Evolutionary conservation across 2,329 filamentous ascomycete species (phyloP).

Genomic region (Geoglossum cookeanum): DNA sequence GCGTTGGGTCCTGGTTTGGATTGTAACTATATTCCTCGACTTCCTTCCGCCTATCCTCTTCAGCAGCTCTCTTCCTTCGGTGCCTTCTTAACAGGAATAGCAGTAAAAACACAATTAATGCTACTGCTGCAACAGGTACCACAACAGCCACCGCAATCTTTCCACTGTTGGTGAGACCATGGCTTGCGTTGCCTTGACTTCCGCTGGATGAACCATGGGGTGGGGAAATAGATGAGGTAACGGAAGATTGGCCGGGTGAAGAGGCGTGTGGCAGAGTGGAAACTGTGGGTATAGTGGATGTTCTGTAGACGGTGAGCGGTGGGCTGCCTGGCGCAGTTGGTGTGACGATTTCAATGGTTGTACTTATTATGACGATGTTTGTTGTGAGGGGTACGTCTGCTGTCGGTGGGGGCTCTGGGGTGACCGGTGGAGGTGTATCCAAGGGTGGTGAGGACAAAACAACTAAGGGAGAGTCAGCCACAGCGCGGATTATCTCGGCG

Average conservation of each 20-base stretch:
- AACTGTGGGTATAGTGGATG: background rate
- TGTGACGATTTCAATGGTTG: background rate
- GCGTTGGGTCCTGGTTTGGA: constrained; percentile 81
- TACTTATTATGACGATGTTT: background rate
- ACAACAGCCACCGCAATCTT: constrained; percentile 87
- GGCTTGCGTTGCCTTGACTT: constrained; percentile 7
- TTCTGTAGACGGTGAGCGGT: background rate
- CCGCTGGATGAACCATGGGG: background rate
- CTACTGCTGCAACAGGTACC: constrained; percentile 77
- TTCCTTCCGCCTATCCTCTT: constrained; percentile 82
- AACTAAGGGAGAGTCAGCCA: background rate
- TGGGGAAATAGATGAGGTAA: background rate
- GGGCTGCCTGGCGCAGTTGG: background rate
- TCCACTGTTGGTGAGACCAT: constrained; percentile 39
- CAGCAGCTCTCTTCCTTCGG: constrained; percentile 65
- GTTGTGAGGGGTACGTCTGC: background rate
- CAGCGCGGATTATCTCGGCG: background rate
- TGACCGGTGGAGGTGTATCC: background rate
- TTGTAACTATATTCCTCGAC: constrained; percentile 96
- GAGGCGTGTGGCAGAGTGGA: background rate
- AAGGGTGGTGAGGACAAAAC: background rate
- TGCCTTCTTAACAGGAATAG: constrained; percentile 79
- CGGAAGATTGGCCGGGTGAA: background rate
- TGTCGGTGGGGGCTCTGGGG: background rate
- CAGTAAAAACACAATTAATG: constrained; percentile 54